Percentiles rank a stretch among this genome's conserved stretches.
These are phyloP conservation scores for Calonectria pteridis DNA, from an alignment of 2,329 filamentous ascomycete genomes.

Conservation along the genomic window DNA sequence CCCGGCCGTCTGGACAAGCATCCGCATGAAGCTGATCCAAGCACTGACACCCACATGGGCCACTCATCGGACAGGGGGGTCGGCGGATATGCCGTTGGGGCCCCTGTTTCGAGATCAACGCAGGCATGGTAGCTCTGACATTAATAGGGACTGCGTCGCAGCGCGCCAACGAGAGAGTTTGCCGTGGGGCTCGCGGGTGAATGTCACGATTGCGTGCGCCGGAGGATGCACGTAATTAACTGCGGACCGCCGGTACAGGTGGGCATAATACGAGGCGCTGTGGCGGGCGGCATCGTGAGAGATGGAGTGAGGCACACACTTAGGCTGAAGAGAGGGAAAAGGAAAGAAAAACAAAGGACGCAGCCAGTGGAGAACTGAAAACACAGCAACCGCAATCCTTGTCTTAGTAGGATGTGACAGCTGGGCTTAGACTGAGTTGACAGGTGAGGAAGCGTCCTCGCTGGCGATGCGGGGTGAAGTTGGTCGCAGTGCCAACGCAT, in stretches of 20 bases:
- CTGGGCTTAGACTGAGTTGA: conserved; percentile 12
- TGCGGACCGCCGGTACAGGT: not conserved
- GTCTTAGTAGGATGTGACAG: conserved; percentile 23
- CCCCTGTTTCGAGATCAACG: conserved; percentile 45
- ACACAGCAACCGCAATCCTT: conserved; percentile 12
- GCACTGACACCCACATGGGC: conserved; percentile 18
- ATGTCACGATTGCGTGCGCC: not conserved
- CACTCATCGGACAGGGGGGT: conserved; percentile 32
- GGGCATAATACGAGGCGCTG: not conserved
- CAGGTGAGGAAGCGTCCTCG: conserved; percentile 8
- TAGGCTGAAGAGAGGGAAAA: not conserved
- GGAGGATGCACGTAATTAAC: conserved; percentile 3
- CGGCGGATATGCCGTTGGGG: conserved; percentile 33
- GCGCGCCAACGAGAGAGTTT: not conserved
- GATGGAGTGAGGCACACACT: not conserved
- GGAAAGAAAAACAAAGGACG: not conserved
- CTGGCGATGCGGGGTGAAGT: conserved; percentile 22
- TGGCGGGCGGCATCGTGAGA: not conserved
- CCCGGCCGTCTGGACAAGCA: conserved; percentile 31
- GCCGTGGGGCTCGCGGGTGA: not conserved
- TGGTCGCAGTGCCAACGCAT: conserved; percentile 25
- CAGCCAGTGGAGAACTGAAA: not conserved
- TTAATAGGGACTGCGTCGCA: not conserved
- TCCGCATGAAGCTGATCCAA: conserved; percentile 40
- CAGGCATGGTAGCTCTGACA: conserved; percentile 22